Conservation (phyloP, 2,329 filamentous ascomycete species). For the Beauveria asiatica region DNA sequence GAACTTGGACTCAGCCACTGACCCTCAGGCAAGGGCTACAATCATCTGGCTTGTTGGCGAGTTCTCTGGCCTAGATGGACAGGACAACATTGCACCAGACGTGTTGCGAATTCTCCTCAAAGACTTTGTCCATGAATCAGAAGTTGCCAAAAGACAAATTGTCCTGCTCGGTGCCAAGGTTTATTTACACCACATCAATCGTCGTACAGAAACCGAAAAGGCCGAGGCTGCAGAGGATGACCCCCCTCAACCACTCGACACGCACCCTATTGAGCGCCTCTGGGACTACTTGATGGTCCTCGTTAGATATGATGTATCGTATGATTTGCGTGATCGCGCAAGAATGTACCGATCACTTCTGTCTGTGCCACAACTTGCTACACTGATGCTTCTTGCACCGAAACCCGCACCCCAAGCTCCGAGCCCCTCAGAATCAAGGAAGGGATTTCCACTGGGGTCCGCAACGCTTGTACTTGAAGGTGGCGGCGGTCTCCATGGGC, state of each 20-base stretch:
- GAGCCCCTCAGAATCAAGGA: slow-evolving; percentile 77
- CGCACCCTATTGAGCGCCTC: slow-evolving; percentile 63
- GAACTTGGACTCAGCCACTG: slow-evolving; percentile 80
- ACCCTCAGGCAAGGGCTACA: slow-evolving; percentile 80
- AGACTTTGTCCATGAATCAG: slow-evolving; percentile 74
- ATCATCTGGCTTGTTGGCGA: slow-evolving; percentile 98
- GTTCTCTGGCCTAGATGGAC: slow-evolving; percentile 69
- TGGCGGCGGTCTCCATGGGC: slow-evolving; percentile 61
- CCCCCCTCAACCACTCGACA: slow-evolving; percentile 23
- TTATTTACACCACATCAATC: slow-evolving; percentile 79
- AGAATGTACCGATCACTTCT: slow-evolving; percentile 83
- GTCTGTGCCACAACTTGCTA: slow-evolving; percentile 75
- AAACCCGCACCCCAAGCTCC: slow-evolving; percentile 90
- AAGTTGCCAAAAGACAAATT: slow-evolving; percentile 84
- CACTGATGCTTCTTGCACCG: slow-evolving; percentile 80
- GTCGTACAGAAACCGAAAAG: slow-evolving; percentile 38
- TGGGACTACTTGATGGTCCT: slow-evolving; percentile 82
- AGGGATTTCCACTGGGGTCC: slow-evolving; percentile 71
- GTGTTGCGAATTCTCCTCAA: slow-evolving; percentile 82
- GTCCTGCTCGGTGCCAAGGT: slow-evolving; percentile 92
- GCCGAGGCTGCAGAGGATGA: slow-evolving; percentile 27
- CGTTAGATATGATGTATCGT: slow-evolving; percentile 87
- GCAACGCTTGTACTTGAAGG: slow-evolving; percentile 77
- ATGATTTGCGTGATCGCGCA: slow-evolving; percentile 85
- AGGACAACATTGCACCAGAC: slow-evolving; percentile 87